Percentiles rank a stretch among this genome's conserved stretches.
These are phyloP conservation scores for Pseudofabraea citricarpa DNA, from an alignment of 2,329 filamentous ascomycete species.

Conservation along the genomic window DNA sequence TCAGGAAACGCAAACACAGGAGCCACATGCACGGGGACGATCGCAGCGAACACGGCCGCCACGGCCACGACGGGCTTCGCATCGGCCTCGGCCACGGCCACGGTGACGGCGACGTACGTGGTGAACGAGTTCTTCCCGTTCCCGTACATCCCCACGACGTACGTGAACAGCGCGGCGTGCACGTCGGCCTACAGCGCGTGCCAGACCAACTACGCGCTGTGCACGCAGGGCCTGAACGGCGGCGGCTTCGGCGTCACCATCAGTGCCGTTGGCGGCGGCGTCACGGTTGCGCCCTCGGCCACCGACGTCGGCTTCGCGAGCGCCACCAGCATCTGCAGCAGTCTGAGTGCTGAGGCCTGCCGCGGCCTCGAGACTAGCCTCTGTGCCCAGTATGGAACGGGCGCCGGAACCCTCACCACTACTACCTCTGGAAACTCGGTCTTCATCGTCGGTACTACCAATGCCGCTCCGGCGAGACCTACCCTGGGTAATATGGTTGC, in stretches of 20 bases:
- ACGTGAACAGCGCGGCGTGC: slow-evolving; percentile 46
- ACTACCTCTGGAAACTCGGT: slow-evolving; percentile 1
- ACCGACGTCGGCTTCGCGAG: slow-evolving; percentile 36
- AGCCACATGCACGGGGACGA: slow-evolving; percentile 26
- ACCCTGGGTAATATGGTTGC: slow-evolving; percentile 20
- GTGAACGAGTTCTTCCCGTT: slow-evolving; percentile 56
- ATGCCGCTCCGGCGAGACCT: slow-evolving; percentile 16
- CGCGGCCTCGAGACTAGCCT: slow-evolving; percentile 24
- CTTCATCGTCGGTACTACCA: slow-evolving; percentile 14
- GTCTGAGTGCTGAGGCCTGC: slow-evolving; percentile 49
- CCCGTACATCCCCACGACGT: slow-evolving; percentile 49
- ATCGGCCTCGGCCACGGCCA: slow-evolving; percentile 15
- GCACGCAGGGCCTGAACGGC: slow-evolving; percentile 43
- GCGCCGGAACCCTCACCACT: slow-evolving; percentile 1
- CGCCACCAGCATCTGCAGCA: slow-evolving; percentile 51
- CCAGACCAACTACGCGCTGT: slow-evolving; percentile 48
- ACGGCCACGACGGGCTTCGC: slow-evolving; percentile 13
- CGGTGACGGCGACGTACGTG: slow-evolving; percentile 40
- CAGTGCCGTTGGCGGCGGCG: slow-evolving; percentile 45
- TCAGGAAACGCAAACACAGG: no score
- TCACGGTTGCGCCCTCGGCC: slow-evolving; percentile 41
- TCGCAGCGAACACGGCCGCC: slow-evolving; percentile 10
- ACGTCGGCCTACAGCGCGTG: slow-evolving; percentile 47
- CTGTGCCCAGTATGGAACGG: slow-evolving; percentile 23
- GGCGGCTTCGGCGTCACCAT: slow-evolving; percentile 49